Percentiles rank a stretch among this genome's conserved stretches.
Conservation (phyloP, 495 filamentous ascomycete genomes). For the Penicillium canescens region DNA sequence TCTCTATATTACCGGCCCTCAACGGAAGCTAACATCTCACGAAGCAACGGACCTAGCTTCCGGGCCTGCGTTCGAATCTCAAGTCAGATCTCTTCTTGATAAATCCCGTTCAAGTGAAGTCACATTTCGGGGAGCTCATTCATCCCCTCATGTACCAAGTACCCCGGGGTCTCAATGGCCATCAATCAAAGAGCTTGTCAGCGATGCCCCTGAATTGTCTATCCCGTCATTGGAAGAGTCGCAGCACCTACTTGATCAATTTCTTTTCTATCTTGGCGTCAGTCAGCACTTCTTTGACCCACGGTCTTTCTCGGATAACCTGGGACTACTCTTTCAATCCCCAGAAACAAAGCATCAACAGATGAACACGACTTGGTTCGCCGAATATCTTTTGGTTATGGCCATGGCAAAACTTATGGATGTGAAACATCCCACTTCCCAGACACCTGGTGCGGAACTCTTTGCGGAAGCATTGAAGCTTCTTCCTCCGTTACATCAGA, state of each 20-base stretch:
- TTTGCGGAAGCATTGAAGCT: constrained; percentile 23
- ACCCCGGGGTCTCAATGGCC: constrained; percentile 4
- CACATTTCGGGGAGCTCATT: background rate
- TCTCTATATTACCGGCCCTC: background rate
- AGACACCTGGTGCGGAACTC: constrained; percentile 19
- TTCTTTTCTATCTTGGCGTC: constrained; percentile 25
- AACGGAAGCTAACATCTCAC: background rate
- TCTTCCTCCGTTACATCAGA: constrained; percentile 17
- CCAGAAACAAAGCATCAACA: constrained; percentile 6
- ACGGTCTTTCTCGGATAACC: constrained; percentile 19
- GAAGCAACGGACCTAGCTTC: constrained; percentile 24
- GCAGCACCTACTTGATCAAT: constrained; percentile 23
- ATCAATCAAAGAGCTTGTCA: constrained; percentile 7
- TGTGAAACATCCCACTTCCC: constrained; percentile 15
- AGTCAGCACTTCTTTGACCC: constrained; percentile 28
- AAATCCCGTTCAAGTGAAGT: background rate
- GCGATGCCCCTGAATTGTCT: constrained; percentile 1
- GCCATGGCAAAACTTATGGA: constrained; percentile 28
- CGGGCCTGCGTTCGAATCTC: constrained; percentile 25
- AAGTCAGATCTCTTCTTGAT: constrained; percentile 21
- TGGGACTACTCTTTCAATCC: constrained; percentile 20
- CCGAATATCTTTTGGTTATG: constrained; percentile 28
- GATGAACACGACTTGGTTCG: constrained; percentile 18
- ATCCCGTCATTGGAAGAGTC: constrained; percentile 19
- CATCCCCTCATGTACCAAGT: background rate